Evolutionary conservation across 2,329 filamentous ascomycete species (phyloP), one percentile per base, ranked within the genome.

Genomic region (Sphaceloma murrayae): DNA sequence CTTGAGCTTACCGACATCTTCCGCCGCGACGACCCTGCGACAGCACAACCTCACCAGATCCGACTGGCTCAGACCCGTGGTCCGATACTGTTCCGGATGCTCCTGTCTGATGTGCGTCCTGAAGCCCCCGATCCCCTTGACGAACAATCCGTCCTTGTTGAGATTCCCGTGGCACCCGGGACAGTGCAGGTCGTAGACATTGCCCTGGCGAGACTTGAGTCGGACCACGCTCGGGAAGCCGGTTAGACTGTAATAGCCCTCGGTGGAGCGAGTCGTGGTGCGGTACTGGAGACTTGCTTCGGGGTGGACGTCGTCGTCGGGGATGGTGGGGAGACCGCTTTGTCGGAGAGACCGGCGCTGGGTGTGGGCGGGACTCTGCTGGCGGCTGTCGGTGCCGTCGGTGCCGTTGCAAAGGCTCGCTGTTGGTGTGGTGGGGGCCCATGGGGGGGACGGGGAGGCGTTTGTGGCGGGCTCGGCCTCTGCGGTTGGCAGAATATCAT

Each of bases 121-220:
- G 11, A 40, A 8, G 6, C 36, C 22, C 2, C n/a, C 11, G 13
- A 40, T 6, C 2, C 36, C 36, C 9, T 10, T 14, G 10, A 40
- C 10, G 11, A 40, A 22, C 2, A 17, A 9, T n/a, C 22, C 36
- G 13, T 29, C 13, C 3, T 6, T 4, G 3, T 6, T 29, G 13
- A 22, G 21, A 14, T 40, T 40, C 10, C 36, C 36, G 22, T 40
- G 13, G 24, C 36, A 40, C 3, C n/a, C 22, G 9, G 36, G 36
- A 18, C 36, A 40, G 13, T 40, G 36, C 3, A 40, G 22, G 16
- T 40, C 36, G 22, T 29, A 13, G 8, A 21, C 21, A 16, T 40
- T 14, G 11, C 29, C 18, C 21, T 18, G 11, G 21, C n/a, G n/a
- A n/a, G n/a, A n/a, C n/a, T 40, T 24, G 21, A 27, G 17, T 8